Evolutionary conservation across 257 asterid species (phyloP).

Genomic region (Jacaranda mimosifolia): DNA sequence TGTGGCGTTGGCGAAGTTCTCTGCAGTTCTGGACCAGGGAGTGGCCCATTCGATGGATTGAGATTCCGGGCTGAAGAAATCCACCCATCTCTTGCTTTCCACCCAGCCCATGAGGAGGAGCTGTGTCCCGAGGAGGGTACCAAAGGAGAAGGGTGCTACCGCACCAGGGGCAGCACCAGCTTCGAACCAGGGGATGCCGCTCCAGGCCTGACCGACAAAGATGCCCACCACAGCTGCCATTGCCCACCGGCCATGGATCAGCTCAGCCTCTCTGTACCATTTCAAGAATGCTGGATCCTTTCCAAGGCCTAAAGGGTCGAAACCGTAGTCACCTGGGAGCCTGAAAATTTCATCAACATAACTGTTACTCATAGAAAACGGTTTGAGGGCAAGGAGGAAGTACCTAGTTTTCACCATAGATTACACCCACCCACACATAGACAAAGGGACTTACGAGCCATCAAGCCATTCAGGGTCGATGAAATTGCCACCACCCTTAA

Average conservation of each 20-base stretch:
- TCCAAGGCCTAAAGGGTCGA: conserved; percentile 95
- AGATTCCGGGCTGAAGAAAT: conserved; percentile 90
- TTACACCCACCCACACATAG: too few relatives aligned
- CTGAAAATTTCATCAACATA: conserved; percentile 40
- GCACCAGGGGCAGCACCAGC: conserved; percentile 98
- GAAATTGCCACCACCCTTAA: conserved; percentile 71
- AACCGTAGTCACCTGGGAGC: conserved; percentile 95
- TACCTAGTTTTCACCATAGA: too few relatives aligned
- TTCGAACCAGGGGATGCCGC: conserved; percentile 95
- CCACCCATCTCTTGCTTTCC: conserved; percentile 98
- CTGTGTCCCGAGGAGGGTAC: conserved; percentile 92
- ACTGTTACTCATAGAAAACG: background rate
- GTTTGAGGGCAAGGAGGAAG: background rate
- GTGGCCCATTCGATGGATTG: conserved; percentile 98
- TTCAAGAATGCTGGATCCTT: conserved; percentile 95
- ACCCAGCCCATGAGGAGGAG: conserved; percentile 99
- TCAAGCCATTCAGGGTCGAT: conserved; percentile 97
- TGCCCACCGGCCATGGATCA: conserved; percentile 98
- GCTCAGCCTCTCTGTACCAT: conserved; percentile 99
- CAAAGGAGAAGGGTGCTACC: conserved; percentile 93
- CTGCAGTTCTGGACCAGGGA: conserved; percentile 92
- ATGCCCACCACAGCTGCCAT: conserved; percentile 93
- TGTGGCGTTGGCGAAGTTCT: conserved; percentile 82
- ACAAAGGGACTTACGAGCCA: conserved; percentile 84
- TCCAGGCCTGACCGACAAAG: conserved; percentile 94